phyloP scores from a whole-genome alignment of 345 rosid species.

The Pelargonium nanum region DNA sequence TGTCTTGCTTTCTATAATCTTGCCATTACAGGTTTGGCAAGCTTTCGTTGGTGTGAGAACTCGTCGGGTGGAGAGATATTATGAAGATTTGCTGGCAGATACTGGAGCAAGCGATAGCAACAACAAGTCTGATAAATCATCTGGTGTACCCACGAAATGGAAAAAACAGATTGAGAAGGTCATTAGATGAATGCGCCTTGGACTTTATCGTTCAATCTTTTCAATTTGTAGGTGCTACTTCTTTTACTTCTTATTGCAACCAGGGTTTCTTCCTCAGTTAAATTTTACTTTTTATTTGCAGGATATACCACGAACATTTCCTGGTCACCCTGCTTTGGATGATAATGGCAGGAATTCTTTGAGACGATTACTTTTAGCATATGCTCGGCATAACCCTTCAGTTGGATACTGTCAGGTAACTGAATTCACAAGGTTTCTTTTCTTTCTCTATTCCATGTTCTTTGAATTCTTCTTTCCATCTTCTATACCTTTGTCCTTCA shows the following conservation, averaged over 20 bases:
- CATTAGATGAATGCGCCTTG: slow-evolving; percentile 44
- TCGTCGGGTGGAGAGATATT: slow-evolving; percentile 68
- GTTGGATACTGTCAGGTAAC: slow-evolving; percentile 98
- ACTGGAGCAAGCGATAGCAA: slow-evolving; percentile 31
- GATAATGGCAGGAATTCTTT: slow-evolving; percentile 83
- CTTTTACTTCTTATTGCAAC: slow-evolving; percentile 24
- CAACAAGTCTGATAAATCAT: slow-evolving; percentile 25
- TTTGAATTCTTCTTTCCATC: slow-evolving; percentile 1
- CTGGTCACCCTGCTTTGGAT: slow-evolving; percentile 92
- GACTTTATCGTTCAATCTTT: slow-evolving; percentile 44
- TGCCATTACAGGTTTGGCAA: slow-evolving; percentile 75
- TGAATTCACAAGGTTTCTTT: slow-evolving; percentile 3
- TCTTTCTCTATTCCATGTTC: background rate
- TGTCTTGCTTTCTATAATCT: slow-evolving; percentile 8
- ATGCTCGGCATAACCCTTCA: slow-evolving; percentile 83
- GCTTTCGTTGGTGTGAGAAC: slow-evolving; percentile 88
- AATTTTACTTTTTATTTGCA: slow-evolving; percentile 27
- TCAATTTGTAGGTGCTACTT: slow-evolving; percentile 44
- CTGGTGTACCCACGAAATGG: slow-evolving; percentile 48
- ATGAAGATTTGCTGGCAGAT: slow-evolving; percentile 64
- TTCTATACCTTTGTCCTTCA: background rate
- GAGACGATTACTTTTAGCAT: slow-evolving; percentile 78
- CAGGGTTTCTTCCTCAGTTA: slow-evolving; percentile 26
- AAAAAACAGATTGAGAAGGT: slow-evolving; percentile 98
- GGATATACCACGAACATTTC: slow-evolving; percentile 94